These are phyloP conservation scores for Candida insectalens DNA, from an alignment of 805 yeast species.

Conservation along the genomic window DNA sequence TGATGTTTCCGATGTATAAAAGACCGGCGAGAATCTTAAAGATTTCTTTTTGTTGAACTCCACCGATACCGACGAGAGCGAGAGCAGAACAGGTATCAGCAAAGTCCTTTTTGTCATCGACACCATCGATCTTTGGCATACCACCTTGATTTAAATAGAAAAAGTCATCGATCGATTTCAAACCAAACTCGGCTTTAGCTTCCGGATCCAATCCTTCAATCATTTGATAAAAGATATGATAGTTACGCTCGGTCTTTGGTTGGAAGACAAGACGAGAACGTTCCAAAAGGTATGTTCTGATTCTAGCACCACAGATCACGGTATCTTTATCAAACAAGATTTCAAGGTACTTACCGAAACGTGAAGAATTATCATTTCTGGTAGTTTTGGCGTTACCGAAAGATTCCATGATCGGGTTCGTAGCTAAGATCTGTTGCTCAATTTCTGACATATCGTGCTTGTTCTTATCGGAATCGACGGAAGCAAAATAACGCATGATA, in stretches of 20 bases:
- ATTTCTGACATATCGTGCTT: slow-evolving; percentile 72
- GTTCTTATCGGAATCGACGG: slow-evolving; percentile 57
- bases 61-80: slow-evolving; percentile 62
- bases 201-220: slow-evolving; percentile 58
- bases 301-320: slow-evolving; percentile 87
- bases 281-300: slow-evolving; percentile 86
- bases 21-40: slow-evolving; percentile 80
- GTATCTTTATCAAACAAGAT: slow-evolving; percentile 70
- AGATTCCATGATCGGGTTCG: slow-evolving; percentile 95
- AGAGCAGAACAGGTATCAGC: slow-evolving; percentile 68
- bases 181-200: slow-evolving; percentile 47
- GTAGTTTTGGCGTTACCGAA: slow-evolving; percentile 98
- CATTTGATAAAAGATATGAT: slow-evolving; percentile 89
- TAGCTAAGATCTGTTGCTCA: slow-evolving; percentile 90
- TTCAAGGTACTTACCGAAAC: slow-evolving; percentile 94
- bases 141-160: slow-evolving; percentile 89
- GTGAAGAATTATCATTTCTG: slow-evolving; percentile 93
- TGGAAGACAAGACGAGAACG: slow-evolving; percentile 92
- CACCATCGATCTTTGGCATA: slow-evolving; percentile 52
- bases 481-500: slow-evolving; percentile 95
- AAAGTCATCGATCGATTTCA: slow-evolving; percentile 59
- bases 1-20: slow-evolving; percentile 88
- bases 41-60: slow-evolving; percentile 50
- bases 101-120: slow-evolving; percentile 79
- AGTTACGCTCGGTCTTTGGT: slow-evolving; percentile 83